Conservation (phyloP, 306 rosid genomes). For the Lithocarpus polystachyus region DNA sequence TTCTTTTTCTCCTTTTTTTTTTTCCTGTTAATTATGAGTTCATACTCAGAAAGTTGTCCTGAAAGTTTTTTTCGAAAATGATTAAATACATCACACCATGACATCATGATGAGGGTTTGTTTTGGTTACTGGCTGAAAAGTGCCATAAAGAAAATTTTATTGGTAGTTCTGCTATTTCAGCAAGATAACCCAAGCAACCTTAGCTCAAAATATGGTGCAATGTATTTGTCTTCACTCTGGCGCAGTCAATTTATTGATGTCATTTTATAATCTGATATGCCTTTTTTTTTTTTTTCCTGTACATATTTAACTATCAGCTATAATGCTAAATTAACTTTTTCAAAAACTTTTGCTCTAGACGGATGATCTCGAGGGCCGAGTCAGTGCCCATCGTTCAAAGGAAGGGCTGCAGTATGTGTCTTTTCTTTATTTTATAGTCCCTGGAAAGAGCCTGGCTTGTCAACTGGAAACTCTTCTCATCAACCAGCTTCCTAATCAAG, state of each 20-base stretch:
- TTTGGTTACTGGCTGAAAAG: too few species aligned
- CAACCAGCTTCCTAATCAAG: constrained; percentile 76
- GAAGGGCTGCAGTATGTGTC: constrained; percentile 66
- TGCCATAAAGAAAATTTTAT: too few species aligned
- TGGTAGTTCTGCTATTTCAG: neutral
- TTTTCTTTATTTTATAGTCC: constrained; percentile 66
- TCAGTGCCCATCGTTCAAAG: constrained; percentile 63
- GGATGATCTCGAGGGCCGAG: constrained; percentile 79
- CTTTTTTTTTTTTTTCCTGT: neutral
- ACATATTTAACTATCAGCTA: neutral
- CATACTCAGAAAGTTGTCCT: neutral
- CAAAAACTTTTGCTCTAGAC: constrained; percentile 35
- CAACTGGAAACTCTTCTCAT: constrained; percentile 89
- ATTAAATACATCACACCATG: neutral
- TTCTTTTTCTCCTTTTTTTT: constrained; percentile 2
- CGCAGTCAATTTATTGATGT: neutral
- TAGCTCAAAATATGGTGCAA: neutral
- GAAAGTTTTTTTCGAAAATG: neutral
- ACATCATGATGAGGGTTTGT: too few species aligned
- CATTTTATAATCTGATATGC: neutral
- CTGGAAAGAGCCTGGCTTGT: constrained; percentile 85
- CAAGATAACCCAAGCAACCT: neutral
- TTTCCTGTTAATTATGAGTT: neutral
- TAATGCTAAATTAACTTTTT: neutral
- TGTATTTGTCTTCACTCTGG: neutral